A percentile compares a stretch with the other conserved stretches of the same genome.
Conservation (phyloP, 139 green algal species). For the Coelastrella sp. region DNA sequence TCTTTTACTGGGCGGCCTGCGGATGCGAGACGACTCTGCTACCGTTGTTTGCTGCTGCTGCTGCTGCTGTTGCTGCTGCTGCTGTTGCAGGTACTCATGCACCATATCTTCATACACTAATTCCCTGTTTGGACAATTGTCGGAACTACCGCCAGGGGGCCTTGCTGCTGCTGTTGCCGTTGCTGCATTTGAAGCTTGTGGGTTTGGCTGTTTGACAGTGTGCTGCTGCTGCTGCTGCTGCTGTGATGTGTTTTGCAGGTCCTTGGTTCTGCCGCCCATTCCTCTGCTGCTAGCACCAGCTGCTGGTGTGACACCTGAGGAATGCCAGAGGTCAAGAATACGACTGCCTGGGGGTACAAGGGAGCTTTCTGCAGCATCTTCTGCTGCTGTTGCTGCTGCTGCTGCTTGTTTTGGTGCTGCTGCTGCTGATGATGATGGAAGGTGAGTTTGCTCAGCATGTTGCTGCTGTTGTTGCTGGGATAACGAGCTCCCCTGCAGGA, state of each 20-base stretch:
- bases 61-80: conserved; percentile 21
- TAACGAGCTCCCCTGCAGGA: neutral
- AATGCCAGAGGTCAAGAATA: conserved; percentile 29
- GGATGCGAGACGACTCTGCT: neutral
- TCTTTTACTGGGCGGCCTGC: neutral
- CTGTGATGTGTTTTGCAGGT: neutral
- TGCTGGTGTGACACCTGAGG: neutral
- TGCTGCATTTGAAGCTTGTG: too few relatives aligned
- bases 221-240: neutral
- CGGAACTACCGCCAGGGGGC: too few relatives aligned
- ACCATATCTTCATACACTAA: conserved; percentile 29
- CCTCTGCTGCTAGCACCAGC: neutral
- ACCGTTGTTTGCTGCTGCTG: neutral
- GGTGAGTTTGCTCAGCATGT: neutral
- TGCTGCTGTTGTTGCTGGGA: neutral
- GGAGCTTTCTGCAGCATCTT: too few relatives aligned
- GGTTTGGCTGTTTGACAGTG: neutral
- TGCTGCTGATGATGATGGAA: neutral
- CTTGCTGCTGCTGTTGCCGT: conserved; percentile 7
- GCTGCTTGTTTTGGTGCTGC: neutral
- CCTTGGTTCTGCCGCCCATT: neutral
- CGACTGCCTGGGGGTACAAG: neutral
- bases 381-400: conserved; percentile 9
- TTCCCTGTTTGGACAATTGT: too few relatives aligned
- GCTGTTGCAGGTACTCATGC: conserved; percentile 23